Evolutionary conservation across 164 flowering plant species (phyloP), one percentile per base, ranked within the genome.

Genomic region (Magnolia sinica): DNA sequence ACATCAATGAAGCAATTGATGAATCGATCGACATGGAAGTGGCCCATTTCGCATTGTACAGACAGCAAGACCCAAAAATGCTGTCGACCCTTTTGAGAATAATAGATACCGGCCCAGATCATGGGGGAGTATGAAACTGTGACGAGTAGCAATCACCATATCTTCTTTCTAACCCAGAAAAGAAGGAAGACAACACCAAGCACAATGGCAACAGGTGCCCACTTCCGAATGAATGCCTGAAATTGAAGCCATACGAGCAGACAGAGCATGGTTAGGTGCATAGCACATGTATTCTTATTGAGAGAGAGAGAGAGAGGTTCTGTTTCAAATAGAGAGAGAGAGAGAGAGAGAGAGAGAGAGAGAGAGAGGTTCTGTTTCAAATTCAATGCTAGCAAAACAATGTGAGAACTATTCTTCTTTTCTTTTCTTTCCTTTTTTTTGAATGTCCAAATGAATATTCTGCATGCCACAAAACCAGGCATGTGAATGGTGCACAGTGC

Each of bases 191-290:
- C 96, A 29, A 93, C 82, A 79, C 94, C 94, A 13, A 93, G 63
- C 72, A 93, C 97, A 82, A 91, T 86, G 29, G 92, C 97, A 64
- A 90, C 89, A 49, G 97, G 96, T 8, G 96, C 98, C 92, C 93
- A 93, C 71, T 91, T 93, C 74, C 90, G 86, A 74, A 92, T 89
- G 70, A 92, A 70, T 64, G 95, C 94, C 94, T 91, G 78, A 79
- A 78, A 63, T 27, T 18, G 31, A 6, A 10, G 45, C 37, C 45
- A 27, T 19, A 31, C 0, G 14, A 27, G 18, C 24, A 68, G 16
- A 16, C 45, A 55, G 0, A 55, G 61, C 61, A 55, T 55, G 45
- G 45, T 37, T 37, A 37, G 45, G 45, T 37, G 7, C 45, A 37
- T 37, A 37, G 45, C 45, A 37, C 45, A 37, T 5, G 45, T 4